Conservation (phyloP, 305 asterid species). For the Fraxinus dipetala region DNA sequence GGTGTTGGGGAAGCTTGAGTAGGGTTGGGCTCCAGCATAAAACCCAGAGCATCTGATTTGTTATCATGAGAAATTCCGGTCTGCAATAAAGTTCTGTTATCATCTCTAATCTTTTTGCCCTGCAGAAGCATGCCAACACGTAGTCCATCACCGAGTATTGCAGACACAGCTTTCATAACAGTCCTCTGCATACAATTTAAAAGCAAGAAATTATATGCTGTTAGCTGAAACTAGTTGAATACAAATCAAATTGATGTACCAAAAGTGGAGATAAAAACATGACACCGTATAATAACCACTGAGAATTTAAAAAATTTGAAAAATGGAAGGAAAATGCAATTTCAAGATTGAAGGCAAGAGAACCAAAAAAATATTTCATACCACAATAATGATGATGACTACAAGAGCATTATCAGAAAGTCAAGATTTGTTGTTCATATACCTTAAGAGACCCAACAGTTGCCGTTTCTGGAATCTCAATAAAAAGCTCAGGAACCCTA, state of each 20-base stretch:
- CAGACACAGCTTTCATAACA: constrained; percentile 83
- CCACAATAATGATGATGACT: neutral
- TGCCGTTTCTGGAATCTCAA: constrained; percentile 88
- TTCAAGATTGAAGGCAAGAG: neutral
- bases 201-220: constrained; percentile 16
- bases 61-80: constrained; percentile 70
- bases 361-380: neutral
- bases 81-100: constrained; percentile 73
- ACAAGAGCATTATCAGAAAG: neutral
- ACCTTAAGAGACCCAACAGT: constrained; percentile 93
- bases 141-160: constrained; percentile 72
- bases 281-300: neutral
- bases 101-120: constrained; percentile 93
- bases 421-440: constrained; percentile 12
- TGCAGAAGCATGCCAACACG: constrained; percentile 81
- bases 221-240: neutral
- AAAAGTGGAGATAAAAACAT: neutral
- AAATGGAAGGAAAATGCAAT: neutral
- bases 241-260: neutral
- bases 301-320: neutral
- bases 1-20: constrained; percentile 30
- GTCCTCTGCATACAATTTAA: constrained; percentile 47
- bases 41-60: constrained; percentile 65
- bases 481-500: constrained; percentile 77
- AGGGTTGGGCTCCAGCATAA: constrained; percentile 64